Base-by-base conservation (phyloP, 2,329 filamentous ascomycete species). In the Neonectria magnoliae region DNA sequence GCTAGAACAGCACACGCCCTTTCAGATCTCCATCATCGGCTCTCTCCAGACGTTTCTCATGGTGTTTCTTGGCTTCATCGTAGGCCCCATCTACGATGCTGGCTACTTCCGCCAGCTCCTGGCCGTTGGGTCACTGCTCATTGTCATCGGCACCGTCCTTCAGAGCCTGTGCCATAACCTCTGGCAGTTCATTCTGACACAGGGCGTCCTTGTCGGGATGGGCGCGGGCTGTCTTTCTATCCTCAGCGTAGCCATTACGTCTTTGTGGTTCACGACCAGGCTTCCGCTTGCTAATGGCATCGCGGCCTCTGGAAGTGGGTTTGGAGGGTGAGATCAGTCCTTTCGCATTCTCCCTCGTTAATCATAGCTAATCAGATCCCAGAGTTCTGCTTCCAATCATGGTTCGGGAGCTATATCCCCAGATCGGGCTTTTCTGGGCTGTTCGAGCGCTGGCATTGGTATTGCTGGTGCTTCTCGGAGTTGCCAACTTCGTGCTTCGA, bases 121-220 rank as follows among this genome's bases (percentile, higher is more conserved):
- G 1, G 55, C 36, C 0, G 9, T 27, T 0, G 71, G 71, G 0
- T 73, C 71, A 1, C 20, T 51, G 11, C 62, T 73, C 0, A 66
- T 73, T 1, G 61, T 73, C 5, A 18, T 67, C 5, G 71, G 71
- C 0, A 71, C 64, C 0, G 48, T 72, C 0, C 38, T 73, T 0
- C 71, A 73, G 7, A 73, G 71, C 14, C 38, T 73, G 2, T 56
- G 69, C 9, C 54, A 50, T 2, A 41, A 87, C 70, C 93, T 92
- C 73, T 95, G 91, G 89, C 92, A 96, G 52, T 95, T 95, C 73
- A 87, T 97, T 77, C 81, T 97, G 16, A 85, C 87, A 4, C 93
- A 94, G 69, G 91, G 92, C 2, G 75, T 96, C 1, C 78, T 95
- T 5, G 87, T 88, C 52, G 93, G 93, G 7, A 67, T 91, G 1